Base-by-base conservation (phyloP, 179 eudicot genomes). In the Beta lomatogona region DNA sequence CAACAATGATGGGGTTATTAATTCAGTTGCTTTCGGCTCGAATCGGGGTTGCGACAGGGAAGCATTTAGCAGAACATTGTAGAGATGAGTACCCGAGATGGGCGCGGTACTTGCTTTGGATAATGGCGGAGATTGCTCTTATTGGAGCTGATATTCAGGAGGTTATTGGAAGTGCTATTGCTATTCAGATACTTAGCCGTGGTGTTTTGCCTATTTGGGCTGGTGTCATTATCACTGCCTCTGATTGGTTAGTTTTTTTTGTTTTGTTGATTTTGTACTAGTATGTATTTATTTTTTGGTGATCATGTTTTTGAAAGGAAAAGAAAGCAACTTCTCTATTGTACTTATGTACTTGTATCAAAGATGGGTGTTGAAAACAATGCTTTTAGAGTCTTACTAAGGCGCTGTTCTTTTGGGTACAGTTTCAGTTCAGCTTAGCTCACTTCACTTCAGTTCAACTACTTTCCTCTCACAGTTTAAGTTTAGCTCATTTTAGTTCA, bases 91-190 rank as follows among this genome's bases (percentile, higher is more conserved):
- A 95, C 58, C 95, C 97, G 1, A 77, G 78, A 22, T 92, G 97
- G 97, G 95, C 97, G 1, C 60, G 91, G 53, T 19, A 88, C 46
- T 71, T 89, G 85, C 76, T 94, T 57, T 96, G 99, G 99, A 81
- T 89, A 41, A 94, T 96, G 99, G 92, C 96, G 3, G 99, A 96
- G 86, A 65, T 96, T 25, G 98, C 99, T 3, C 88, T 95, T n/a
- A 91, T 95, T 80, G 98, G 95, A 7, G 88, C 97, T 0, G 99
- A 95, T 89, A 94, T 95, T 55, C 99, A 96, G 75, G 99, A 96
- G 72, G 99, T 96, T 4, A 94, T 96, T 81, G 99, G 99, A 1
- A 96, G 94, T 76, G 99, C 99, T 6, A 94, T 94, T 87, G 99
- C 99, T 16, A 88, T 96, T 25, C 91, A 92, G 85, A 91, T 94